Conservation (phyloP, 1,284 basidiomycete species). For the Naganishia liquefaciens region DNA sequence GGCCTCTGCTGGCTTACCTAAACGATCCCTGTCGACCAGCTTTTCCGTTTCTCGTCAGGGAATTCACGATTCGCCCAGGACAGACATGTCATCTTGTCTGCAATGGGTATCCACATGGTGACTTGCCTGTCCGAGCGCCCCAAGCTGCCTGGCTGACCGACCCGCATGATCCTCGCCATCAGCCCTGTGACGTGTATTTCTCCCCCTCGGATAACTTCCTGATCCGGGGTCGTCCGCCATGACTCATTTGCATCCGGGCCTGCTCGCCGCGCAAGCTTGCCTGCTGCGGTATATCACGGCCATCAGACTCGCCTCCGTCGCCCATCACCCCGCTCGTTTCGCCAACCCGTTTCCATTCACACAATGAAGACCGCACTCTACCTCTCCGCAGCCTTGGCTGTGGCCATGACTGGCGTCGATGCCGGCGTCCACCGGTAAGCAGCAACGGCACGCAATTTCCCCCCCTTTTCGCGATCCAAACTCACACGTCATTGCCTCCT, state of each 20-base stretch:
- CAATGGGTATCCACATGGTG: too few species aligned
- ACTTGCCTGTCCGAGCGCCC: too few species aligned
- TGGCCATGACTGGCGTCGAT: conserved; percentile 32
- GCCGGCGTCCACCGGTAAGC: conserved; percentile 34
- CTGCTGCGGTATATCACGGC: conserved; percentile 6
- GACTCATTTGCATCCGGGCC: conserved; percentile 8
- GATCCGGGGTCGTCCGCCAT: conserved; percentile 4
- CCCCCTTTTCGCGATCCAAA: background rate
- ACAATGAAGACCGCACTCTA: conserved; percentile 33
- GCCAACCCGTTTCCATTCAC: background rate
- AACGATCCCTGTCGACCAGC: background rate
- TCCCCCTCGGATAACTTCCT: background rate
- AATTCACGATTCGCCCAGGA: too few species aligned
- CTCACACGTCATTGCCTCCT: background rate
- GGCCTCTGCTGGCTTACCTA: background rate
- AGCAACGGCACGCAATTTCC: background rate
- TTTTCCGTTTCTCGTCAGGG: too few species aligned
- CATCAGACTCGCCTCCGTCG: background rate
- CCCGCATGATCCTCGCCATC: too few species aligned
- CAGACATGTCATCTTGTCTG: too few species aligned
- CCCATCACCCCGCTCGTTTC: background rate
- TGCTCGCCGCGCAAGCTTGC: conserved; percentile 16
- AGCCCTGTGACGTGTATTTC: conserved; percentile 2
- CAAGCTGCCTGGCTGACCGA: too few species aligned
- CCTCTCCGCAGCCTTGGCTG: conserved; percentile 31